Conservation (phyloP, 768 basidiomycete species). For the Austroboletus eburneus region DNA sequence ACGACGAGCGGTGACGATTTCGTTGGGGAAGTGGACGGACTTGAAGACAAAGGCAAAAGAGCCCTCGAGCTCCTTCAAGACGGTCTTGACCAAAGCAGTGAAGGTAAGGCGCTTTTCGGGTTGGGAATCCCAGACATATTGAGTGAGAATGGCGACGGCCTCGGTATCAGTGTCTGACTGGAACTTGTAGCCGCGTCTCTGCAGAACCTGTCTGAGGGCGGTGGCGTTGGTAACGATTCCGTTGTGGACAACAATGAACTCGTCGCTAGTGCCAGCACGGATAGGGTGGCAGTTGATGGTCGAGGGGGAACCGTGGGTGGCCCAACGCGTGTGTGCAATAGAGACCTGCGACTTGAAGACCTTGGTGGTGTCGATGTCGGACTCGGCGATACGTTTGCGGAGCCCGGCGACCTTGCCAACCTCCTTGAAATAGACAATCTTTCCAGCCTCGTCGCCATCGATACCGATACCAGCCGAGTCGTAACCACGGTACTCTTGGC, state of each 20-base stretch:
- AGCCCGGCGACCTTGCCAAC: slow-evolving; percentile 96
- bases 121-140: slow-evolving; percentile 95
- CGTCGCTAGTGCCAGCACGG: slow-evolving; percentile 70
- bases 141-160: slow-evolving; percentile 91
- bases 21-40: slow-evolving; percentile 90
- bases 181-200: slow-evolving; percentile 94
- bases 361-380: slow-evolving; percentile 70
- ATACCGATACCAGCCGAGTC: slow-evolving; percentile 90
- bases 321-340: slow-evolving; percentile 99
- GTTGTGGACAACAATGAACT: slow-evolving; percentile 96
- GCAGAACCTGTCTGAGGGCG: slow-evolving; percentile 86
- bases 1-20: slow-evolving; percentile 93
- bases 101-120: slow-evolving; percentile 82
- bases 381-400: slow-evolving; percentile 79
- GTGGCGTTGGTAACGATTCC: slow-evolving; percentile 95
- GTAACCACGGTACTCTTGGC: slow-evolving; percentile 98
- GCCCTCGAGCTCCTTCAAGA: slow-evolving; percentile 96
- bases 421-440: slow-evolving; percentile 88
- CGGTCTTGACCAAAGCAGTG: slow-evolving; percentile 89
- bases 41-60: slow-evolving; percentile 99
- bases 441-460: slow-evolving; percentile 82
- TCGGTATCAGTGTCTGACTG: slow-evolving; percentile 97
- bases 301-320: slow-evolving; percentile 91
- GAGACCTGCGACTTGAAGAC: slow-evolving; percentile 83
- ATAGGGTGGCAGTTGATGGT: slow-evolving; percentile 93